Evolutionary conservation across 2,329 filamentous ascomycete species (phyloP).

Genomic region (Aureobasidium uvarum): DNA sequence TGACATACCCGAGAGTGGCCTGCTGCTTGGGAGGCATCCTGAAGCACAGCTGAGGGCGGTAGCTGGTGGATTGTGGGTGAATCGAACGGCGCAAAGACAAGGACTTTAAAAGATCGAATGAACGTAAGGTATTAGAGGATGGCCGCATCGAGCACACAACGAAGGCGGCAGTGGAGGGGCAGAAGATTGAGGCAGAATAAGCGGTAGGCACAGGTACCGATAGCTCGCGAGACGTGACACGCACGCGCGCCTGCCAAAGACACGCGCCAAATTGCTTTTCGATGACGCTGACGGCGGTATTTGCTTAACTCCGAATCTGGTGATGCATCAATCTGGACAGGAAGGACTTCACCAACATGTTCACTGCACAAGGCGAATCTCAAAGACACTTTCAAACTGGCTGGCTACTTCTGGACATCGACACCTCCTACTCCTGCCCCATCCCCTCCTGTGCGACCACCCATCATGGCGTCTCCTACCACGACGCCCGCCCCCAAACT

Average conservation of each 20-base stretch:
- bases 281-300: slow-evolving; percentile 7
- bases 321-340: neutral
- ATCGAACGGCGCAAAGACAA: neutral
- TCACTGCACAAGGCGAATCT: neutral
- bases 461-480: slow-evolving; percentile 27
- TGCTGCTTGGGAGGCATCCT: slow-evolving; percentile 66
- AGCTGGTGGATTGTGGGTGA: neutral
- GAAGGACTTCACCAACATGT: neutral
- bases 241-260: neutral
- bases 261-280: slow-evolving; percentile 23
- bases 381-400: slow-evolving; percentile 32
- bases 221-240: slow-evolving; percentile 6
- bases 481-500: slow-evolving; percentile 38
- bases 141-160: slow-evolving; percentile 7
- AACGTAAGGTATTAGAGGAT: slow-evolving; percentile 2
- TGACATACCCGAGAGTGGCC: slow-evolving; percentile 85
- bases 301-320: slow-evolving; percentile 2
- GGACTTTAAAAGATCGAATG: neutral
- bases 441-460: slow-evolving; percentile 15
- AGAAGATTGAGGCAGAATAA: neutral
- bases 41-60: slow-evolving; percentile 9
- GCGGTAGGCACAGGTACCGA: neutral
- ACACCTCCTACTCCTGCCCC: slow-evolving; percentile 23
- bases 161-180: neutral
- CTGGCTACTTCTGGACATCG: slow-evolving; percentile 34